Base-by-base conservation (phyloP, 306 rosid genomes). In the Pueraria montana region DNA sequence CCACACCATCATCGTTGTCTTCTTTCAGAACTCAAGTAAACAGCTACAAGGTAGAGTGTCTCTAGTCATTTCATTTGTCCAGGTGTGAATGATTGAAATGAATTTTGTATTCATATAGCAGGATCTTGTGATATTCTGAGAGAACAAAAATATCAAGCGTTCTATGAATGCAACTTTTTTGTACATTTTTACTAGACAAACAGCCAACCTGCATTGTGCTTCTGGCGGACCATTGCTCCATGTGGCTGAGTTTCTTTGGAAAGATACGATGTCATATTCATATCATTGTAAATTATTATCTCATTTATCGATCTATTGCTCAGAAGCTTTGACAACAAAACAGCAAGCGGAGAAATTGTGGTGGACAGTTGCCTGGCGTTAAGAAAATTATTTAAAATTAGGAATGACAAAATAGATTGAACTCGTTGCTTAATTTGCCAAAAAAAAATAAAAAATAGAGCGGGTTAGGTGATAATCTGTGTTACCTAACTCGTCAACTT, bases 201-300 rank as follows among this genome's bases (percentile, higher is more conserved):
- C 50, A 40, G 55, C 72, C 17, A 69, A 62, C 61, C 13, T 70
- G 71, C 82, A 42, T 26, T 62, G 43, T 80, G 84, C 58, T 14
- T 67, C n/a, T 64, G 40, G 76, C 59, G 84, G 73, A 68, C 76
- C 76, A 79, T 64, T 32, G 81, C 59, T 46, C 40, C 59, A 4
- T 59, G 79, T 87, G 89, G 85, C 74, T 68, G 48, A 74, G 74
- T 52, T 86, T 72, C 76, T 72, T 58, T 80, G 65, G 12, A 12
- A 80, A 55, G 38, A 32, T 10, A 23, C 21, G 20, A n/a, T 59
- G 42, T 59, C 86, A 80, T 48, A 7, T 72, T 72, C 71, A 59
- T 46, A 49, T 58, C 61, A 64, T 12, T 30, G 52, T 58, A 38
- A 69, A 62, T 70, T 46, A 52, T 21, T 27, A 49, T 61, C 34